Evolutionary conservation across 257 asterid genomes (phyloP), one percentile per base, ranked within the genome.

Genomic region (Gentiana dahurica): DNA sequence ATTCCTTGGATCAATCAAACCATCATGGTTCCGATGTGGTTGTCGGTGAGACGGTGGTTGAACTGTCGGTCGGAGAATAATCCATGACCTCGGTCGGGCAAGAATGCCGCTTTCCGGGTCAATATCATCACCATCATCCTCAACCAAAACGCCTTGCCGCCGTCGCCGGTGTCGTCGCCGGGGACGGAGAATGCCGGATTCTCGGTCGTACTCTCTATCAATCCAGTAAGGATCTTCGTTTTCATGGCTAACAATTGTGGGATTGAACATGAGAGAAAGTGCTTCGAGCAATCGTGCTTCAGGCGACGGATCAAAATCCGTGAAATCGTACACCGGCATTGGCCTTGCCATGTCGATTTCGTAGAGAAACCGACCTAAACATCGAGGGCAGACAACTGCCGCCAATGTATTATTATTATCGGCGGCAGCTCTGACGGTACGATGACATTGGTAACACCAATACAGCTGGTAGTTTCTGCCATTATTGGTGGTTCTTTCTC

Each of bases 371-470:
- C 71, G 83, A 10, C 89, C 83, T 3, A 47, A 73, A 70, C 98
- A 91, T 12, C 82, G 84, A 1, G 95, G 95, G 24, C 98, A 87
- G 34, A 66, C 12, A 41, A 72, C n/a, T 24, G 24, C 24, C 51
- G 71, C 73, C 2, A 85, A 68, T 0, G 83, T 75, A 15, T 63
- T 24, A 24, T 24, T 24, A 24, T 24, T 64, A 4, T 62, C 65
- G 0, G 81, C 55, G 6, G 84, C 68, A 24, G 75, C 60, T 52
- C 89, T 69, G 49, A 79, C 88, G 6, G 78, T 62, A 6, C 73
- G 84, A 66, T 84, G 96, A 75, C 96, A 91, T 53, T 91, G 89
- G 67, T 82, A 85, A 53, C 98, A 91, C 95, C 95, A 84, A 57
- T 81, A 85, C 58, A 70, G 68, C 57, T 36, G 82, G 75, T 69